Evolutionary conservation across 108 stramenopile genomes (phyloP).

Genomic region (Epithemia pelagica): DNA sequence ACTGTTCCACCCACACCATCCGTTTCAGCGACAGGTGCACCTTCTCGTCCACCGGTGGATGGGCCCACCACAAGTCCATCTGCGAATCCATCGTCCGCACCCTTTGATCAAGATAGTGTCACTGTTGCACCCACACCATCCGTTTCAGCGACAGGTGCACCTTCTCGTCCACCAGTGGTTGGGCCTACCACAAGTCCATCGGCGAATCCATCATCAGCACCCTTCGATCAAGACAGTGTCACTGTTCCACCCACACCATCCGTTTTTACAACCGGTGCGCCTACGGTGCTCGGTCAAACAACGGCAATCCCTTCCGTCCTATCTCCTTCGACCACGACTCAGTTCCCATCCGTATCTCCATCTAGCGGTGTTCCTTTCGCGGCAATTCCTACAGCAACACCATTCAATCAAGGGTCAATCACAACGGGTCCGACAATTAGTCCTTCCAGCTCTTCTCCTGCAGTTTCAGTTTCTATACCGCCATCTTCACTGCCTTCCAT

Average conservation of each 20-base stretch:
- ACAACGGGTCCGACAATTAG: background rate
- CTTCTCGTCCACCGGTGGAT: too few species aligned
- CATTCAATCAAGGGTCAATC: background rate
- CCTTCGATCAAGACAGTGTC: background rate
- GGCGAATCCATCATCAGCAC: too few species aligned
- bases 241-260: background rate
- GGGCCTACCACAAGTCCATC: too few species aligned
- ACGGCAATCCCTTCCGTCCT: background rate
- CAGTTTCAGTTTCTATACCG: too few species aligned
- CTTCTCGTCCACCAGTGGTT: too few species aligned
- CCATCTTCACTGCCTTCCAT: too few species aligned
- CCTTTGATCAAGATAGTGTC: background rate
- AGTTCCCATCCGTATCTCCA: too few species aligned
- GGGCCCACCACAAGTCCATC: too few species aligned
- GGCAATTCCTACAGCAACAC: background rate
- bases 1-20: too few species aligned
- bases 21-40: too few species aligned
- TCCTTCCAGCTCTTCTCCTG: background rate
- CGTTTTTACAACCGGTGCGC: background rate
- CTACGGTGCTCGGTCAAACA: background rate
- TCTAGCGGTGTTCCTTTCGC: background rate
- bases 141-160: too few species aligned
- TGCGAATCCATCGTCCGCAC: too few species aligned
- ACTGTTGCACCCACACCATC: background rate
- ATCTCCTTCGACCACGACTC: background rate